phyloP scores from a whole-genome alignment of 345 rosid species.

The Acer saccharum region DNA sequence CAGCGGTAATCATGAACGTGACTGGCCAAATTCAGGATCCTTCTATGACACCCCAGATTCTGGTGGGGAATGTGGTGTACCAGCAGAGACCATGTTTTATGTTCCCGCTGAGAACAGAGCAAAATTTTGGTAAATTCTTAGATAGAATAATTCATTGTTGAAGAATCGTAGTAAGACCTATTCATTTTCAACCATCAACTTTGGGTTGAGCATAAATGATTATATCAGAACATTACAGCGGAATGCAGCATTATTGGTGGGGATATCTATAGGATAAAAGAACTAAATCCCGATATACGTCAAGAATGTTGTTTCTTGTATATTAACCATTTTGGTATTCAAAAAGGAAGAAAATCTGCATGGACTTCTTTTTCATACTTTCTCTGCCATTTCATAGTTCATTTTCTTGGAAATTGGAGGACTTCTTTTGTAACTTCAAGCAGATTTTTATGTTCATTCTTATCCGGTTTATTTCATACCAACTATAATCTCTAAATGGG shows the following conservation, averaged over 20 bases:
- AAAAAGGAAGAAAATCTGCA: not conserved
- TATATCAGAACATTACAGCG: not conserved
- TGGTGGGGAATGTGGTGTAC: constrained; percentile 66
- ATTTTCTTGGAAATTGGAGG: not conserved
- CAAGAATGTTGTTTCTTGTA: not conserved
- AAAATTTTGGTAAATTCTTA: constrained; percentile 57
- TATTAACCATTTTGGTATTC: not conserved
- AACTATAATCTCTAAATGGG: constrained; percentile 1
- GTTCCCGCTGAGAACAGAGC: constrained; percentile 63
- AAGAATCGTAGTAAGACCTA: not conserved
- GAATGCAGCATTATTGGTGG: not conserved
- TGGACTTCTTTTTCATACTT: not conserved
- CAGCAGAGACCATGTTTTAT: constrained; percentile 51
- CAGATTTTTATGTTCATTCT: not conserved
- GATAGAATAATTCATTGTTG: not conserved
- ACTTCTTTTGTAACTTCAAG: not conserved
- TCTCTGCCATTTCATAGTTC: not conserved
- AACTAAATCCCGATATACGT: not conserved
- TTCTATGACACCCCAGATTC: constrained; percentile 53
- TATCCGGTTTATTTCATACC: not conserved
- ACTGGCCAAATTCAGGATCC: constrained; percentile 72
- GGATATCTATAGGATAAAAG: not conserved
- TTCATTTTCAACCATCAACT: not conserved
- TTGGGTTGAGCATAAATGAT: not conserved
- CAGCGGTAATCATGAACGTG: constrained; percentile 87